phyloP scores from a whole-genome alignment of 306 rosid species.

The Sphenostylis stenocarpa region DNA sequence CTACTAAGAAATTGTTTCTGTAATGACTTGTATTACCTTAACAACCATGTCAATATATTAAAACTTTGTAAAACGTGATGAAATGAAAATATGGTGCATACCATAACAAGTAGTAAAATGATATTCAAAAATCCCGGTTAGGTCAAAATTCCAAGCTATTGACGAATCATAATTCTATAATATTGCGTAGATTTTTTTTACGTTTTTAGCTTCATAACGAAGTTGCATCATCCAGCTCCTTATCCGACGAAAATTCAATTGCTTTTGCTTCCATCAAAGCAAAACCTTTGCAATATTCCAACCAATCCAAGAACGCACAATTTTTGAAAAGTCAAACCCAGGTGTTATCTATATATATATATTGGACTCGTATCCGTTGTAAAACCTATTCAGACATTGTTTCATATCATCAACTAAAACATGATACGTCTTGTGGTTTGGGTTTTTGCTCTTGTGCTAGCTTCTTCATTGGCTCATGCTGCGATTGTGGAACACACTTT shows the following conservation, averaged over 20 bases:
- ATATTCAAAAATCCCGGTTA: neutral
- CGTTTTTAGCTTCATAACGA: neutral
- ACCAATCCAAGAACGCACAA: slow-evolving; percentile 26
- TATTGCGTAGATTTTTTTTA: slow-evolving; percentile 6
- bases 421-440: slow-evolving; percentile 31
- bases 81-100: neutral
- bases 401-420: slow-evolving; percentile 9
- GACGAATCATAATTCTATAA: neutral
- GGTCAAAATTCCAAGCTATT: slow-evolving; percentile 8
- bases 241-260: slow-evolving; percentile 36
- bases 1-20: neutral
- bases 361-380: neutral
- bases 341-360: slow-evolving; percentile 11
- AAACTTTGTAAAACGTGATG: neutral
- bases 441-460: slow-evolving; percentile 34
- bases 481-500: slow-evolving; percentile 35
- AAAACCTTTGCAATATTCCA: neutral
- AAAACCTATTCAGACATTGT: neutral
- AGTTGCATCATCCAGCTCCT: neutral
- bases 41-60: neutral
- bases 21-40: neutral
- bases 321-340: slow-evolving; percentile 22
- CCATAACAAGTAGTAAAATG: neutral
- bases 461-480: slow-evolving; percentile 30
- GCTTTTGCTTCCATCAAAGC: neutral